Conservation (phyloP, 139 green algal genomes). For the Dunaliella primolecta region DNA sequence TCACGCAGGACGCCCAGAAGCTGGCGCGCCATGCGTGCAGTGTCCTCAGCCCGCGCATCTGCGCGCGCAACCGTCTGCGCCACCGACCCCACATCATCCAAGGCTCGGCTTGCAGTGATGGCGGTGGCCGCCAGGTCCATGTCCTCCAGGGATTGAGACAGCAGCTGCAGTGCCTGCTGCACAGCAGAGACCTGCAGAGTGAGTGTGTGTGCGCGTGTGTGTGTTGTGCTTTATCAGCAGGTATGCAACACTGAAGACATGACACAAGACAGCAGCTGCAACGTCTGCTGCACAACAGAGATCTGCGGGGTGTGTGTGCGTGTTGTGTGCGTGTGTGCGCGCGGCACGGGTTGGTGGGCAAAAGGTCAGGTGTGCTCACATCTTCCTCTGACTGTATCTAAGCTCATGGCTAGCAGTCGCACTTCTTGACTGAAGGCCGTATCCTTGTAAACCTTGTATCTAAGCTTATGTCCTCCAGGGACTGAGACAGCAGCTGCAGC, state of each 20-base stretch:
- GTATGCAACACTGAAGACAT: background rate
- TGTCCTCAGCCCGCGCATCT: conserved; percentile 40
- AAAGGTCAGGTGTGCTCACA: too few relatives aligned
- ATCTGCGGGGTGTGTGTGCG: background rate
- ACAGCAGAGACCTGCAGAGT: conserved; percentile 11
- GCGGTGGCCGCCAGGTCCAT: conserved; percentile 25
- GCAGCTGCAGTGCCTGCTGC: conserved; percentile 34
- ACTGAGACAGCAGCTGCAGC: too few relatives aligned
- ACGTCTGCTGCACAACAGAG: background rate
- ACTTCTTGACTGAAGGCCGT: too few relatives aligned
- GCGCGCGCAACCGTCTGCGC: conserved; percentile 33
- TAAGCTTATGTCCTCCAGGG: conserved; percentile 39
- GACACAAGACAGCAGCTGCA: background rate
- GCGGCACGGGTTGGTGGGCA: too few relatives aligned
- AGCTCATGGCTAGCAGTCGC: too few relatives aligned
- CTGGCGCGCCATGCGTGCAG: conserved; percentile 43
- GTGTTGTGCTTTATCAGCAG: background rate
- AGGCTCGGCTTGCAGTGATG: background rate
- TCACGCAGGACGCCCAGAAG: conserved; percentile 40
- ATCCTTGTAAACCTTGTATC: too few relatives aligned
- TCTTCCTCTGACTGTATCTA: too few relatives aligned
- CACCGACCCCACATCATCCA: conserved; percentile 13
- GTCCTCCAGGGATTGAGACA: conserved; percentile 33
- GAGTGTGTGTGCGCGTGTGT: background rate
- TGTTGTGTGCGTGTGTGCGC: too few relatives aligned